These are phyloP conservation scores for Raphanus hybrid DNA, from an alignment of 441 rosid species.

Conservation along the genomic window DNA sequence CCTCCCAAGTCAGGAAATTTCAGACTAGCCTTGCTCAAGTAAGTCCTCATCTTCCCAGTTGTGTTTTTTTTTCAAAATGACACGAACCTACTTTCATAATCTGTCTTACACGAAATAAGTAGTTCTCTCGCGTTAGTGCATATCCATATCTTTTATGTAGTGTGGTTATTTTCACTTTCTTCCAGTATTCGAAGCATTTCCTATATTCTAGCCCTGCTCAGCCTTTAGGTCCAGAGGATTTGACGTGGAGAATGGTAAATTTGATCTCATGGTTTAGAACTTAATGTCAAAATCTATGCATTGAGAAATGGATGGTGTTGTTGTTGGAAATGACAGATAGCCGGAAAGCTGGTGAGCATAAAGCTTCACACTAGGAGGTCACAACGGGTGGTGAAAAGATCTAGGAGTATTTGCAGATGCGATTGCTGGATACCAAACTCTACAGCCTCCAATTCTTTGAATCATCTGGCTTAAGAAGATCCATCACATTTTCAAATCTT, in stretches of 20 bases:
- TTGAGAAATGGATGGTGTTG: not conserved
- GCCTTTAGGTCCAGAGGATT: slow-evolving; percentile 94
- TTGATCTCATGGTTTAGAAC: too few relatives aligned
- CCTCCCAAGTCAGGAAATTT: slow-evolving; percentile 59
- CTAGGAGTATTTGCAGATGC: slow-evolving; percentile 75
- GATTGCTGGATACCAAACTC: slow-evolving; percentile 66
- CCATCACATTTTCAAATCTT: slow-evolving; percentile 6
- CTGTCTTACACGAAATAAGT: not conserved
- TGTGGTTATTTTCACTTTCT: slow-evolving; percentile 1
- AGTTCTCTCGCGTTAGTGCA: not conserved
- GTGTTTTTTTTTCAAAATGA: slow-evolving; percentile 6
- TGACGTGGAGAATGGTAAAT: slow-evolving; percentile 70
- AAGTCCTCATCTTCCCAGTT: slow-evolving; percentile 14
- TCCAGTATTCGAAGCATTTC: slow-evolving; percentile 80
- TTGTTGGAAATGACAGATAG: slow-evolving; percentile 53
- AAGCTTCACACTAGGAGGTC: slow-evolving; percentile 83
- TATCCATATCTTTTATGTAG: not conserved
- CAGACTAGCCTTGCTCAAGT: slow-evolving; percentile 77
- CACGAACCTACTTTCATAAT: not conserved
- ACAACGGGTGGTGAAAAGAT: slow-evolving; percentile 72
- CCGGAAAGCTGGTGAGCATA: slow-evolving; percentile 80
- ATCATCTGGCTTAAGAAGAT: slow-evolving; percentile 24
- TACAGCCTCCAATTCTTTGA: slow-evolving; percentile 38
- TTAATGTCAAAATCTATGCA: not conserved
- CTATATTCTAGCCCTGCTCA: slow-evolving; percentile 88